Evolutionary conservation across 495 filamentous ascomycete species (phyloP).

Genomic region (Podospora didyma): DNA sequence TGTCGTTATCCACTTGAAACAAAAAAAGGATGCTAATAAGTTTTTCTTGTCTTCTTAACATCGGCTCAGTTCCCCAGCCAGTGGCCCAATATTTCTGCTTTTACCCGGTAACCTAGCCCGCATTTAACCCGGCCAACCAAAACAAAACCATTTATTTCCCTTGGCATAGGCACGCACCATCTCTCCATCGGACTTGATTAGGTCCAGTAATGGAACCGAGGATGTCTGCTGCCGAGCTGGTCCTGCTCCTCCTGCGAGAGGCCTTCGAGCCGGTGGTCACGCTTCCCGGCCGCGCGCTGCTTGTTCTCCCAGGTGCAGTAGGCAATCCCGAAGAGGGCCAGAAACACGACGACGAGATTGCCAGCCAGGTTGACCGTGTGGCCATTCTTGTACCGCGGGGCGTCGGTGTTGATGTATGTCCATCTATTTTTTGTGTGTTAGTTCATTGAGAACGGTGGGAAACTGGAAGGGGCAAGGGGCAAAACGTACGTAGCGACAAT

Average conservation of each 20-base stretch:
- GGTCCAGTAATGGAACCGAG: slow-evolving; percentile 48
- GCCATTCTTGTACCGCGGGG: slow-evolving; percentile 48
- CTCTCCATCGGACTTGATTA: too few relatives aligned
- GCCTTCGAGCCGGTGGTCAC: slow-evolving; percentile 50
- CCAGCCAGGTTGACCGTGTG: slow-evolving; percentile 57
- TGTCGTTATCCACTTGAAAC: too few relatives aligned
- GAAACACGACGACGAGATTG: slow-evolving; percentile 37
- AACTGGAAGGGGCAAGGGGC: too few relatives aligned
- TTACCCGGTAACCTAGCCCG: too few relatives aligned
- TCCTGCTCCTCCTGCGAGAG: slow-evolving; percentile 42
- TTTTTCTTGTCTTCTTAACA: too few relatives aligned
- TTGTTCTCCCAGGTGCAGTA: slow-evolving; percentile 54
- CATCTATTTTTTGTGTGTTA: too few relatives aligned
- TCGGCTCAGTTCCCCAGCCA: too few relatives aligned
- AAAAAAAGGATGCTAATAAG: too few relatives aligned
- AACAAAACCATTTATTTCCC: neutral
- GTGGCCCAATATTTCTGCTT: too few relatives aligned
- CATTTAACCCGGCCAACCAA: too few relatives aligned
- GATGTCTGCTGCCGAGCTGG: slow-evolving; percentile 50
- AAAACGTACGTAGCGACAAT: slow-evolving; percentile 48
- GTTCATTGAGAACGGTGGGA: too few relatives aligned
- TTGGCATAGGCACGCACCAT: too few relatives aligned
- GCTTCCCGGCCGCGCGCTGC: slow-evolving; percentile 42
- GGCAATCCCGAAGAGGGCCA: slow-evolving; percentile 44
- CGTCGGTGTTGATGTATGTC: slow-evolving; percentile 50